Conservation (phyloP, 805 yeast genomes). For the Wickerhamiella spandovensis region DNA sequence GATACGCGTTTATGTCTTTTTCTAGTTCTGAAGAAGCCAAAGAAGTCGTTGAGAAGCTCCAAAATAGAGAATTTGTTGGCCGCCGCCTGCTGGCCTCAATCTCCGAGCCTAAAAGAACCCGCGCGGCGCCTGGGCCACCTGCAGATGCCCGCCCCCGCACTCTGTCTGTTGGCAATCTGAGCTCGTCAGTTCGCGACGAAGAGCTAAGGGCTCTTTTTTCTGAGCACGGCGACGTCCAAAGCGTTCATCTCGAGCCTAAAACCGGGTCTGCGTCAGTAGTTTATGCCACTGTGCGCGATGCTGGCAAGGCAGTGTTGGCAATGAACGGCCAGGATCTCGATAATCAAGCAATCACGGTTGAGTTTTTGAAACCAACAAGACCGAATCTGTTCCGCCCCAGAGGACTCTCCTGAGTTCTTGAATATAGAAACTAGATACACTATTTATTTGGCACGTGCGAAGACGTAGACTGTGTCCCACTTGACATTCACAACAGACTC, state of each 20-base stretch:
- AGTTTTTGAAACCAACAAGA: neutral
- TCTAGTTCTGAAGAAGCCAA: neutral
- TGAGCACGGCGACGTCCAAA: neutral
- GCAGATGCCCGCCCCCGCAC: neutral
- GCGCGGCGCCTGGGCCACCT: neutral
- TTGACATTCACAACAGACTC: conserved; percentile 30
- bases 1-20: conserved; percentile 20
- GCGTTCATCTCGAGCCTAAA: neutral
- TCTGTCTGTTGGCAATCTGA: neutral
- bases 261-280: conserved; percentile 32
- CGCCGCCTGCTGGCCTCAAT: neutral
- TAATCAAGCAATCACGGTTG: neutral
- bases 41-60: neutral
- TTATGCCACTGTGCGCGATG: conserved; percentile 29
- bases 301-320: conserved; percentile 39
- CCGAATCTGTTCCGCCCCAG: neutral
- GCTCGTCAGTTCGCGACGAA: neutral
- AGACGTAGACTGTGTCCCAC: conserved; percentile 34
- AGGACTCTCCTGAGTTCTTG: neutral
- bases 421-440: neutral
- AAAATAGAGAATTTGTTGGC: conserved; percentile 25
- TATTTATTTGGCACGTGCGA: neutral
- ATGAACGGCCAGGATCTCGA: conserved; percentile 25
- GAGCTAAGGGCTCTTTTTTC: neutral
- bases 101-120: neutral